Evolutionary conservation across 768 basidiomycete species (phyloP).

Genomic region (Dentipellis sp.): DNA sequence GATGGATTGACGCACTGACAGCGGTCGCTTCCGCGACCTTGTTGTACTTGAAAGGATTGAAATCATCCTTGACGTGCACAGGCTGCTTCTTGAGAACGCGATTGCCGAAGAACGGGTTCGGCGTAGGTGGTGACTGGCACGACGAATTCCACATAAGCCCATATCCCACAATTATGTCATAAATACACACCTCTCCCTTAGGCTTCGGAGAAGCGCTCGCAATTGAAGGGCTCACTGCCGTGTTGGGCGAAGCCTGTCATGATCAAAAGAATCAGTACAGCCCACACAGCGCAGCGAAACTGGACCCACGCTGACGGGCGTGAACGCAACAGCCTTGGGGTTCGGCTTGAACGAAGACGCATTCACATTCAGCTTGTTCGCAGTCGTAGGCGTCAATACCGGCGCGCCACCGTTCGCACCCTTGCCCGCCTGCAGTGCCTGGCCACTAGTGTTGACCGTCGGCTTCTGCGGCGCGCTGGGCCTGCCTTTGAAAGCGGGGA

Average conservation of each 20-base stretch:
- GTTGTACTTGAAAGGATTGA: conserved; percentile 90
- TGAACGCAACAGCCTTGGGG: conserved; percentile 69
- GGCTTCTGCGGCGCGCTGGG: conserved; percentile 27
- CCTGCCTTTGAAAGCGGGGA: conserved; percentile 81
- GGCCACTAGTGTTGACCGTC: conserved; percentile 22
- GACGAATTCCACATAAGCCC: not conserved
- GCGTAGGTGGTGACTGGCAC: conserved; percentile 31
- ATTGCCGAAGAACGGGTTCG: conserved; percentile 88
- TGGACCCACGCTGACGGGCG: conserved; percentile 39
- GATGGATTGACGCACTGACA: conserved; percentile 47
- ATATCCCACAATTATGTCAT: not conserved
- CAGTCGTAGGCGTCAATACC: conserved; percentile 43
- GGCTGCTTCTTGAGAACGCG: conserved; percentile 68
- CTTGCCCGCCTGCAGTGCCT: conserved; percentile 17
- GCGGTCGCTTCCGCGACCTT: conserved; percentile 69
- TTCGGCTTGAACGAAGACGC: conserved; percentile 90
- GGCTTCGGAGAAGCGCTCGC: conserved; percentile 13
- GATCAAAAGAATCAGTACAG: conserved; percentile 12
- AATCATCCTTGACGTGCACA: conserved; percentile 91
- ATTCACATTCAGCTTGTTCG: conserved; percentile 72
- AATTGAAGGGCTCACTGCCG: conserved; percentile 12
- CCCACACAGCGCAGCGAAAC: not conserved
- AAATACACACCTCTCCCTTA: conserved; percentile 17
- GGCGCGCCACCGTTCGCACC: conserved; percentile 22
- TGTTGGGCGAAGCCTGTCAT: conserved; percentile 18